Evolutionary conservation across 805 yeast species (phyloP).

Genomic region (Yarrowia sp.): DNA sequence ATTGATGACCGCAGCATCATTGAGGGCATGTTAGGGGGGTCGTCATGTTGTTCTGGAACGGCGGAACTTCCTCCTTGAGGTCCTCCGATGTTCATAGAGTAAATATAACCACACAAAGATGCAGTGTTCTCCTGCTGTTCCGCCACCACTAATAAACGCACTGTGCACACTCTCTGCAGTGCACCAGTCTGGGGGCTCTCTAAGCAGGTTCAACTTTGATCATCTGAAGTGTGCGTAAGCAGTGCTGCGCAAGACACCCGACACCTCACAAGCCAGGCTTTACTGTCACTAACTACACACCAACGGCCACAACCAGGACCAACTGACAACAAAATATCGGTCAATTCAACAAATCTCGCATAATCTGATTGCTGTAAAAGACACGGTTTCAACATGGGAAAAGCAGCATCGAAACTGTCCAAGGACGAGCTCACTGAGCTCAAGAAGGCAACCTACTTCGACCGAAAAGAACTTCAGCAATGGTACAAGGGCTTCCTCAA

Average conservation of each 20-base stretch:
- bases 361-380: neutral
- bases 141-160: neutral
- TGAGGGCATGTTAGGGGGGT: neutral
- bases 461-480: slow-evolving; percentile 89
- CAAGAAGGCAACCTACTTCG: slow-evolving; percentile 84
- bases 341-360: neutral
- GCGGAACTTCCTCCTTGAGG: too few species aligned
- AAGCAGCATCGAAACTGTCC: slow-evolving; percentile 85
- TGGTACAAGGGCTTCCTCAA: slow-evolving; percentile 96
- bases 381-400: slow-evolving; percentile 62
- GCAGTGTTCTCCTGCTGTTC: neutral
- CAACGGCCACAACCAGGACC: neutral
- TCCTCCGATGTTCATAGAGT: too few species aligned
- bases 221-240: slow-evolving; percentile 48
- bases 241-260: slow-evolving; percentile 53
- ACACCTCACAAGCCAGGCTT: slow-evolving; percentile 49
- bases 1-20: neutral
- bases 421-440: slow-evolving; percentile 83
- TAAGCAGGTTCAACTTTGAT: slow-evolving; percentile 31
- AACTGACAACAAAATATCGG: neutral
- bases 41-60: too few species aligned
- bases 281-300: slow-evolving; percentile 24
- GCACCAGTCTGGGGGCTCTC: slow-evolving; percentile 21
- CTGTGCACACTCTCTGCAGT: neutral
- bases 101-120: neutral